Evolutionary conservation across 495 filamentous ascomycete genomes (phyloP).

Genomic region (Friedmanniomyces simplex): DNA sequence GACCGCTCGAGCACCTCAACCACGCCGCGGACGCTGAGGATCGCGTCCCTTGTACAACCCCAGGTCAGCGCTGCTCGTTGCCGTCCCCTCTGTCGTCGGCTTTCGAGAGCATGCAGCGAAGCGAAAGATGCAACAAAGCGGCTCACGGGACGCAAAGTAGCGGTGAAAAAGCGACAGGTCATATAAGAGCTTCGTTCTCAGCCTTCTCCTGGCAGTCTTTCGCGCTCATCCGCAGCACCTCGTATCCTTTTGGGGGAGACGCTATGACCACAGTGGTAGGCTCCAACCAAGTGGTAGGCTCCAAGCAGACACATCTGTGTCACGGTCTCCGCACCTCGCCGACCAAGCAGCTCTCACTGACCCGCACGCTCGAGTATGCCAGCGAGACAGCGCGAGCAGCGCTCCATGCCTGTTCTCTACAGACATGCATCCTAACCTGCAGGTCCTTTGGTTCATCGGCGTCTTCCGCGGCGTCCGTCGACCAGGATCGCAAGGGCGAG

Average conservation of each 20-base stretch:
- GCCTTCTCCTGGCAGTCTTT: not conserved
- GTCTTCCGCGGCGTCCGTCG: not conserved
- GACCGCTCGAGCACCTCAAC: not conserved
- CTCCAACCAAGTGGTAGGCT: not conserved
- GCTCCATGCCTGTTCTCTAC: not conserved
- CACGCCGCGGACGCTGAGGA: not conserved
- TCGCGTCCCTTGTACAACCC: not conserved
- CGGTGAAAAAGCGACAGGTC: slow-evolving; percentile 15
- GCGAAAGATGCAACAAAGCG: not conserved
- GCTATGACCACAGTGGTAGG: too few relatives aligned
- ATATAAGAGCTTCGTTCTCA: not conserved
- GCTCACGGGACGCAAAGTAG: slow-evolving; percentile 4
- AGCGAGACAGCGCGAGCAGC: not conserved
- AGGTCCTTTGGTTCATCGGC: not conserved
- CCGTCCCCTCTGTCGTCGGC: not conserved
- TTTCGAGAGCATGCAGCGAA: not conserved
- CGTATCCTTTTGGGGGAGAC: not conserved
- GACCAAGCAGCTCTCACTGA: not conserved
- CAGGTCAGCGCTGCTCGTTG: not conserved
- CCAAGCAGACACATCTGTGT: not conserved
- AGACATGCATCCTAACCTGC: not conserved
- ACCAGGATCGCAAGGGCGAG: not conserved
- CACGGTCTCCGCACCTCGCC: slow-evolving; percentile 3
- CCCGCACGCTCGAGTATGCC: not conserved
- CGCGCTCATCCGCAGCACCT: not conserved